phyloP scores from a whole-genome alignment of 2,329 filamentous ascomycete species.

The Alternaria triticimaculans region DNA sequence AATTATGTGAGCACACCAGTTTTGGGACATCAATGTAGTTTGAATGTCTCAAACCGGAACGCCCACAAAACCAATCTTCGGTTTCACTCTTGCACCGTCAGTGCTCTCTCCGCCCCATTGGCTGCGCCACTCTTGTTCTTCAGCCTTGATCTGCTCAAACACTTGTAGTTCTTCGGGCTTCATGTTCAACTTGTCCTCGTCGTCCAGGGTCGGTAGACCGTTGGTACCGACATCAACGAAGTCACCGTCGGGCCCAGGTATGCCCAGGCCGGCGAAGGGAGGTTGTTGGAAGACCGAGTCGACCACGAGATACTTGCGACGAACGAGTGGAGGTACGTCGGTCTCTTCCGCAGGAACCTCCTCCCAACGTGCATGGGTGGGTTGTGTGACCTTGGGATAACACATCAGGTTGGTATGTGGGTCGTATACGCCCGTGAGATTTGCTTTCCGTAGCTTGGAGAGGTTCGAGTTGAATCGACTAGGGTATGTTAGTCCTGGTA shows the following conservation, averaged over 20 bases:
- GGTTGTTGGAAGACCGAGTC: conserved; percentile 68
- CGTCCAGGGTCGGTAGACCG: conserved; percentile 68
- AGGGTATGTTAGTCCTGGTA: conserved; percentile 25
- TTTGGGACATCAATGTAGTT: background rate
- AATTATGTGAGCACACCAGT: background rate
- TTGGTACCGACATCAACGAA: conserved; percentile 56
- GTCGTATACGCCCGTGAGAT: conserved; percentile 82
- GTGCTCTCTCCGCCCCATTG: conserved; percentile 74
- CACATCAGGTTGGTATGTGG: conserved; percentile 93
- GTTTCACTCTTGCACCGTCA: conserved; percentile 56
- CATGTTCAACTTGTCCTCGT: conserved; percentile 70
- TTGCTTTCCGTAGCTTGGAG: conserved; percentile 70
- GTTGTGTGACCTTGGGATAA: conserved; percentile 86
- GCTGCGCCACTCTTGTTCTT: conserved; percentile 74
- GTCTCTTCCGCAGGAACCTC: conserved; percentile 61
- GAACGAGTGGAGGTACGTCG: conserved; percentile 62
- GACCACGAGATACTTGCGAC: conserved; percentile 68
- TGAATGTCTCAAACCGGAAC: conserved; percentile 52
- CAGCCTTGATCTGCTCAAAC: conserved; percentile 70
- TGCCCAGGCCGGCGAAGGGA: conserved; percentile 62
- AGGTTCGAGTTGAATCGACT: conserved; percentile 87
- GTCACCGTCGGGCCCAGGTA: conserved; percentile 65
- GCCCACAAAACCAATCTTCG: conserved; percentile 57
- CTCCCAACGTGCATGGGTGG: conserved; percentile 84
- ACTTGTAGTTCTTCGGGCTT: conserved; percentile 74